Base-by-base conservation (phyloP, 1,284 basidiomycete genomes). In the Naganishia sp. region DNA sequence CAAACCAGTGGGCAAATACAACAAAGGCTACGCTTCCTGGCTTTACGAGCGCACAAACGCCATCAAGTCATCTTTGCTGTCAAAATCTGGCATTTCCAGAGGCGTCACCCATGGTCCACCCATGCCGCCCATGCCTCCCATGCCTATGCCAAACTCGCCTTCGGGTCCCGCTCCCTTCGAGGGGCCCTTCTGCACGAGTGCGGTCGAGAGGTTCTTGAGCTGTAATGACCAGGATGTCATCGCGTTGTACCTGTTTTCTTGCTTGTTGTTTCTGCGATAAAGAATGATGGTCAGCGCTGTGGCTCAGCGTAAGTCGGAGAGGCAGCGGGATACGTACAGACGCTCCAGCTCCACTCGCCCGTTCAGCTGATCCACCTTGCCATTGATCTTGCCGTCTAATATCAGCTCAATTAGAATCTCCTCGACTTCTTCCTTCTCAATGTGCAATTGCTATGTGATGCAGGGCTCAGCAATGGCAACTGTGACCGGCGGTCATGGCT, bases 351-450 rank as follows among this genome's bases (percentile, higher is more conserved):
- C 91, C 17, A 99, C 84, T 62, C 90, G 84, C 82, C 94, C 93
- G 23, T 90, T 87, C 42, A 96, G 92, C 80, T 98, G 94, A 77
- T 99, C 95, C 74, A 99, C 96, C 72, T 88, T 86, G 18, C 95
- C 96, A 71, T 94, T 88, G 42, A 99, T 92, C 76, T 91, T 94
- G 28, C 90, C 92, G 78, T 99, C 95, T 35, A 98, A 81, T 66
- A 99, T 98, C 21, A 99, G 85, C 45, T 90, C 89, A 67, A 98
- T 90, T 42, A 99, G 85, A 35, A 99, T 85, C 65, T 92, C 91
- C 75, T 98, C 94, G 3, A 96, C 94, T 75, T 97, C 93, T 52
- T 86, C 85, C 42, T 85, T 84, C 21, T 90, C 85, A 21, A 98
- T 89, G 72, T 95, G 94, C 60, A 99, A 84, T 88, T 97, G 93